phyloP scores from a whole-genome alignment of 352 stramenopile species.

The Phytophthora uliginosa region DNA sequence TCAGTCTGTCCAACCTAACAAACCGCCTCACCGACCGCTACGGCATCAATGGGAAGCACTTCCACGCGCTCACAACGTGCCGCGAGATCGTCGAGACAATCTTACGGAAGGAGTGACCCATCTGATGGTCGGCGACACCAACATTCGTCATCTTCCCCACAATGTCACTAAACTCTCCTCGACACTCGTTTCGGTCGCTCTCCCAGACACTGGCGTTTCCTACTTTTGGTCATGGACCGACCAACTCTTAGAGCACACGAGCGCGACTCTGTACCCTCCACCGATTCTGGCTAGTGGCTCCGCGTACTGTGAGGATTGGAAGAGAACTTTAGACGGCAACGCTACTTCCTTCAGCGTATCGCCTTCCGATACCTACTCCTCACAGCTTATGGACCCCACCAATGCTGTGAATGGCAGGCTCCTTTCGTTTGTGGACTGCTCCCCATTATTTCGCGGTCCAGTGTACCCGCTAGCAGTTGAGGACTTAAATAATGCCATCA shows the following conservation, averaged over 20 bases:
- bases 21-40: neutral
- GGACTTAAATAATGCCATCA: constrained; percentile 3
- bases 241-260: neutral
- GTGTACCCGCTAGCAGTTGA: neutral
- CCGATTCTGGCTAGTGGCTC: neutral
- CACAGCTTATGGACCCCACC: neutral
- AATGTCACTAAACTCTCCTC: constrained; percentile 5
- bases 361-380: neutral
- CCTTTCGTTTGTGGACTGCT: neutral
- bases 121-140: neutral
- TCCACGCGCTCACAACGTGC: constrained; percentile 19
- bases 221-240: constrained; percentile 2
- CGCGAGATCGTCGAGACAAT: constrained; percentile 37
- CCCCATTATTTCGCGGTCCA: neutral
- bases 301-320: neutral
- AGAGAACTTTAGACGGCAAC: neutral
- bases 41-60: constrained; percentile 37
- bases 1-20: neutral
- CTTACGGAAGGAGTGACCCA: constrained; percentile 24
- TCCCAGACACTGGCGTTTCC: neutral
- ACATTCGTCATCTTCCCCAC: neutral
- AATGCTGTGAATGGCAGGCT: neutral
- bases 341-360: neutral
- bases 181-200: neutral
- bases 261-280: neutral